These are phyloP conservation scores for Ophiocytium majus DNA, from an alignment of 352 stramenopile species.

Conservation along the genomic window DNA sequence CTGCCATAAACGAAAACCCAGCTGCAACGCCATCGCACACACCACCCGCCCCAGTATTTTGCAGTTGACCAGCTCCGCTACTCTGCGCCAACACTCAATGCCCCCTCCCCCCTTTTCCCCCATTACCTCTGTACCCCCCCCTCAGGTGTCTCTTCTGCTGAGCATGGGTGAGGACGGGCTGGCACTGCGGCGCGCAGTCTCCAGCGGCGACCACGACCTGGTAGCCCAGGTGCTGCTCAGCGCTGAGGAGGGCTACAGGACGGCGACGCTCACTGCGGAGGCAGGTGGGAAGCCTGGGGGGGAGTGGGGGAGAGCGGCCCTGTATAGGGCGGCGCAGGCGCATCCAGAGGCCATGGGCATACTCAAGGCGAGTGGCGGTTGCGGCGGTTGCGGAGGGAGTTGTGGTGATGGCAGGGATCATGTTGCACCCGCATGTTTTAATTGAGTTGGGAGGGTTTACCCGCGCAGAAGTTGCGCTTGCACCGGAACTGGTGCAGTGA, in stretches of 20 bases:
- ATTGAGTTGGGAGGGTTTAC: neutral
- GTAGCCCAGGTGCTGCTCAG: slow-evolving; percentile 82
- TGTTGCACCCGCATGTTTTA: neutral
- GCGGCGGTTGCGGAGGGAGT: too few relatives aligned
- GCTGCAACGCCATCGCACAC: too few relatives aligned
- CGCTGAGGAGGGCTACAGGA: slow-evolving; percentile 52
- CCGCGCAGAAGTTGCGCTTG: neutral
- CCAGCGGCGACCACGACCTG: slow-evolving; percentile 79
- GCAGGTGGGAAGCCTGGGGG: neutral
- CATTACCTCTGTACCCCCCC: neutral
- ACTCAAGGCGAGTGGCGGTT: slow-evolving; percentile 38
- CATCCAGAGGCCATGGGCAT: slow-evolving; percentile 46
- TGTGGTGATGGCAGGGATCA: neutral
- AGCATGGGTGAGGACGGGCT: slow-evolving; percentile 84
- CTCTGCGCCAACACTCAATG: too few relatives aligned
- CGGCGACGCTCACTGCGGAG: neutral
- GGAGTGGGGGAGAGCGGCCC: slow-evolving; percentile 30
- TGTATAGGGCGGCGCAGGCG: slow-evolving; percentile 34
- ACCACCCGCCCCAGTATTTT: too few relatives aligned
- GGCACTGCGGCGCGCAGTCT: slow-evolving; percentile 77
- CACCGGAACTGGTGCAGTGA: too few relatives aligned
- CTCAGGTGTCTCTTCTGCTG: slow-evolving; percentile 73
- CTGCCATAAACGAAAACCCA: too few relatives aligned
- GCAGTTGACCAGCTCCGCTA: too few relatives aligned
- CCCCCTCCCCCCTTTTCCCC: too few relatives aligned